Base-by-base conservation (phyloP, 2,329 filamentous ascomycete genomes). In the Fusarium penzigii region DNA sequence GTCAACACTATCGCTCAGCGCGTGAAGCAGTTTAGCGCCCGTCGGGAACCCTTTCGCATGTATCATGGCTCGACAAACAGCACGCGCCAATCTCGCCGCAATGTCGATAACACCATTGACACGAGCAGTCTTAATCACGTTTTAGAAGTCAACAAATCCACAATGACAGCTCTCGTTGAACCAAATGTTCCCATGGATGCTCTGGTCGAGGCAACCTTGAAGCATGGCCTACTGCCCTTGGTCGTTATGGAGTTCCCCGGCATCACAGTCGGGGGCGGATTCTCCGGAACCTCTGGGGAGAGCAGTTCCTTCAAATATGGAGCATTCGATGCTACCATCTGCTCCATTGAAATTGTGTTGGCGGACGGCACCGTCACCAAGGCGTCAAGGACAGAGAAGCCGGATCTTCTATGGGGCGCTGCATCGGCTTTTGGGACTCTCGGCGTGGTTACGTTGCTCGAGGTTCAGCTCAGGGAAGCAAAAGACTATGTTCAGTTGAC, bases 41-140 rank as follows among this genome's bases (percentile, higher is more conserved):
- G 61, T 8, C 68, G 73, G 52, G 68, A 75, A 65, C 81, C 86
- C 3, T 92, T 89, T 70, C 80, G 87, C n/a, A 86, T 92, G 65
- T 88, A 85, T 62, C 88, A 92, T 71, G 89, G 89, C 55, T 85
- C 86, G 0, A 91, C 88, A 25, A 91, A 90, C 72, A 89, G 84
- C 70, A 92, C 89, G 38, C 84, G 89, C 8, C 78, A 79, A 25
- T 77, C 78, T 8, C 71, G 75, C 17, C 76, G 77, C 29, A 70
- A 69, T 42, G 66, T 69, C 12, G 76, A 78, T 65, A 82, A 81
- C 61, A 81, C 84, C 10, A 76, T 92, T 49, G 86, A 90, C 68
- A 90, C 86, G 38, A 87, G 84, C 69, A 65, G 67, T 5, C 78
- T 92, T 10, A 78, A 76, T 57, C 78, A 82, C 67, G 81, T 92